phyloP scores from a whole-genome alignment of 495 filamentous ascomycete genomes.

The Aspergillus cristatus region DNA sequence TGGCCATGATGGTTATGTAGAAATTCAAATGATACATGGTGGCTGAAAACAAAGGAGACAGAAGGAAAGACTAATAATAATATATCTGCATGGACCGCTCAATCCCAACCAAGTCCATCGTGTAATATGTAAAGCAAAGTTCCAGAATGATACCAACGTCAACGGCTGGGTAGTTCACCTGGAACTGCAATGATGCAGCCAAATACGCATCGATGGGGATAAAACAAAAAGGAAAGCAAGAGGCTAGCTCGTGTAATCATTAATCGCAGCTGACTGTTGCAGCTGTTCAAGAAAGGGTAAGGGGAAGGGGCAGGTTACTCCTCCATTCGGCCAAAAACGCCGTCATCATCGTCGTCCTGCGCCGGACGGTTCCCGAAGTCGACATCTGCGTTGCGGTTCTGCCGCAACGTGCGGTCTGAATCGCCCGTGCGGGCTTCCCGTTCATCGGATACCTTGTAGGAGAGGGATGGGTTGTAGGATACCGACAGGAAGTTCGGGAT shows the following conservation, averaged over 20 bases:
- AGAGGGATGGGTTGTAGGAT: conserved; percentile 38
- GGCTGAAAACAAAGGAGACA: no score
- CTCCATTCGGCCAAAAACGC: conserved; percentile 94
- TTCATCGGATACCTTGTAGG: conserved; percentile 42
- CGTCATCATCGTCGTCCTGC: conserved; percentile 81
- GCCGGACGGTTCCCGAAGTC: conserved; percentile 59
- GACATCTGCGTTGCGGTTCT: conserved; percentile 60
- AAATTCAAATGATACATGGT: no score
- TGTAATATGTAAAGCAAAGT: no score
- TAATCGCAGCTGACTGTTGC: conserved; percentile 12
- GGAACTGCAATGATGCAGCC: conserved; percentile 17
- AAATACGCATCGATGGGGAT: conserved; percentile 24
- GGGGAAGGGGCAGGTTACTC: conserved; percentile 41
- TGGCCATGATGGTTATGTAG: no score
- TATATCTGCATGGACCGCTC: no score
- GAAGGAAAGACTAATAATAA: no score
- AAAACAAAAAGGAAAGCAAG: no score
- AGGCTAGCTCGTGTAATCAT: conserved; percentile 37
- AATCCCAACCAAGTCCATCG: no score
- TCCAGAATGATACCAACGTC: no score
- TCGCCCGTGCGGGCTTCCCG: conserved; percentile 29
- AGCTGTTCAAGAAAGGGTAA: conserved; percentile 7
- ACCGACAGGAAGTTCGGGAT: conserved; percentile 26
- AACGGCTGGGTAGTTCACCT: no score
- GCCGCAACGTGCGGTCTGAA: conserved; percentile 37